Evolutionary conservation across 257 asterid species (phyloP).

Genomic region (Primulina eburnea): DNA sequence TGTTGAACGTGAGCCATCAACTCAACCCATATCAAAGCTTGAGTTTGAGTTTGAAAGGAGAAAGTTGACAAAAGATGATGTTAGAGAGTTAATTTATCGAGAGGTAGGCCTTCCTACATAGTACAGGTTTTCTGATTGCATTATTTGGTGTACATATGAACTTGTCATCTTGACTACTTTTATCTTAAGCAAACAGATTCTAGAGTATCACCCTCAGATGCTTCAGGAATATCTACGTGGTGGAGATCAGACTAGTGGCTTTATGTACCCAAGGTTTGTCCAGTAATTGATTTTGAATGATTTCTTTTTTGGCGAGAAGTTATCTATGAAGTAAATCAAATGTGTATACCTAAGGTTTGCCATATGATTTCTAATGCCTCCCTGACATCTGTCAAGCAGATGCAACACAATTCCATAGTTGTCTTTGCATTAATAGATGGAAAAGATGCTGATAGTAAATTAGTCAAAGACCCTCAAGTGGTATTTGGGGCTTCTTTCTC

Average conservation of each 20-base stretch:
- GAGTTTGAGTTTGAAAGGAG: slow-evolving; percentile 95
- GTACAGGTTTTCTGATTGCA: slow-evolving; percentile 22
- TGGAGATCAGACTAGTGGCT: slow-evolving; percentile 94
- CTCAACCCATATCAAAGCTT: slow-evolving; percentile 84
- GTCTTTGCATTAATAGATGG: neutral
- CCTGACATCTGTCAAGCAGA: neutral
- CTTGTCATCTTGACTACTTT: slow-evolving; percentile 15
- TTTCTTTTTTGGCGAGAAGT: slow-evolving; percentile 7
- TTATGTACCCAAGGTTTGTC: slow-evolving; percentile 94
- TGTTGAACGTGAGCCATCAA: slow-evolving; percentile 83
- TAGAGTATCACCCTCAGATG: slow-evolving; percentile 98
- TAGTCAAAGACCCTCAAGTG: neutral
- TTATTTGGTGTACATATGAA: slow-evolving; percentile 17
- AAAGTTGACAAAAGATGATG: slow-evolving; percentile 84
- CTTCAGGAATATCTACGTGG: slow-evolving; percentile 85
- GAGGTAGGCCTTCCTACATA: slow-evolving; percentile 37
- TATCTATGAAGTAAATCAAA: neutral
- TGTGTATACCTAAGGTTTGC: neutral
- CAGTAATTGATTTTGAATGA: slow-evolving; percentile 3
- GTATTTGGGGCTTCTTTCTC: too few relatives aligned
- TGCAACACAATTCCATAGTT: neutral
- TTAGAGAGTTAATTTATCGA: slow-evolving; percentile 84
- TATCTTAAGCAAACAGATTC: slow-evolving; percentile 54
- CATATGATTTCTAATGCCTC: neutral
- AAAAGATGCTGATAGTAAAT: neutral